Conservation (phyloP, 306 rosid genomes). For the Citrullus mucosospermus region DNA sequence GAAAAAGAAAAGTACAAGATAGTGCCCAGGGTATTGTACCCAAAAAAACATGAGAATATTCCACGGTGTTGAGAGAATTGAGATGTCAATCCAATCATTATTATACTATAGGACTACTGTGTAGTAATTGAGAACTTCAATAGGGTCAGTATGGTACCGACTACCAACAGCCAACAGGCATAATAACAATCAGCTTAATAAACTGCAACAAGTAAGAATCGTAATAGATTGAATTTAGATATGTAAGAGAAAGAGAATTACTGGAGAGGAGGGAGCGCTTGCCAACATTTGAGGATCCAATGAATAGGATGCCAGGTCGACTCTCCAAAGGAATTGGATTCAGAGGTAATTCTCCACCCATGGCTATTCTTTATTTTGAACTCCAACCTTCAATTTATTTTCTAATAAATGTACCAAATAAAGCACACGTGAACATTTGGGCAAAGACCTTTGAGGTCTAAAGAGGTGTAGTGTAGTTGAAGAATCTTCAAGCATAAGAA, state of each 20-base stretch:
- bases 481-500: background rate
- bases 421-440: background rate
- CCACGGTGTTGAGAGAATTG: background rate
- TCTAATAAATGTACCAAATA: background rate
- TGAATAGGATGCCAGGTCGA: constrained; percentile 53
- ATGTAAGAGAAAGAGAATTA: constrained; percentile 14
- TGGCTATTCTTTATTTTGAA: background rate
- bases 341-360: constrained; percentile 10
- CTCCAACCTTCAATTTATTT: background rate
- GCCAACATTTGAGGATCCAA: constrained; percentile 72
- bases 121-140: background rate
- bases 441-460: background rate
- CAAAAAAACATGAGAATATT: background rate
- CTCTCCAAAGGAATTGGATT: constrained; percentile 29
- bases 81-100: background rate
- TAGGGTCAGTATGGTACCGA: too few relatives aligned
- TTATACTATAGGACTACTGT: background rate
- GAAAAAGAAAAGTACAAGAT: too few relatives aligned
- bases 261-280: constrained; percentile 76
- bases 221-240: background rate
- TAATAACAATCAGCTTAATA: background rate
- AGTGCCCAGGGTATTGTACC: background rate
- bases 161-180: too few relatives aligned
- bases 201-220: background rate
- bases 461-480: background rate